Conservation (phyloP, 371 early-diverging fungal species). For the Mortierella sp. region DNA sequence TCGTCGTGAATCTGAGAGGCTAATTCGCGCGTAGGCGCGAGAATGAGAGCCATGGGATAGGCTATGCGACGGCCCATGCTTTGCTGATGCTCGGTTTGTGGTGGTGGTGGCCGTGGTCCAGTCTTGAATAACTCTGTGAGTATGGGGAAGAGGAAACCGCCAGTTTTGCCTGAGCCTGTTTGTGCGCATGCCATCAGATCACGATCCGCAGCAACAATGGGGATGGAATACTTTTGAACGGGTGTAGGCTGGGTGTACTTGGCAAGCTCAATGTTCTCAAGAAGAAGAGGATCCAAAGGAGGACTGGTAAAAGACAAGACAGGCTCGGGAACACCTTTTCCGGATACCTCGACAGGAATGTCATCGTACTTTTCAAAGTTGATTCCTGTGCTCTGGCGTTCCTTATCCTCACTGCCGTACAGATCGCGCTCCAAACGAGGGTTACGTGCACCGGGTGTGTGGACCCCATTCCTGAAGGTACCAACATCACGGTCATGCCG, state of each 20-base stretch:
- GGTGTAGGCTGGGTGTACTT: constrained; percentile 95
- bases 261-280: constrained; percentile 92
- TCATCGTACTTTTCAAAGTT: constrained; percentile 98
- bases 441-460: constrained; percentile 78
- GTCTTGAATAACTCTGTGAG: constrained; percentile 89
- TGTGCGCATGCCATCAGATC: constrained; percentile 93
- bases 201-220: constrained; percentile 82
- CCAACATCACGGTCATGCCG: constrained; percentile 66
- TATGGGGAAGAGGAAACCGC: constrained; percentile 93
- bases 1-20: constrained; percentile 93
- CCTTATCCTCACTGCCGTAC: constrained; percentile 78
- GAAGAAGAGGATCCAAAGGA: constrained; percentile 87
- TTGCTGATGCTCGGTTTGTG: constrained; percentile 49
- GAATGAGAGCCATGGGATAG: constrained; percentile 83
- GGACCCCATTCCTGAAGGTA: constrained; percentile 77
- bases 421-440: constrained; percentile 81
- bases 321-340: constrained; percentile 81
- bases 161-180: constrained; percentile 95
- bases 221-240: constrained; percentile 93
- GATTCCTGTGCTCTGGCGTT: constrained; percentile 85
- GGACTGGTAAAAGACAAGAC: constrained; percentile 70
- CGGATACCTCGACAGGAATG: constrained; percentile 95
- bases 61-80: constrained; percentile 88
- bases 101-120: constrained; percentile 76
- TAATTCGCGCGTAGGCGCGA: constrained; percentile 98